phyloP scores from a whole-genome alignment of 768 basidiomycete genomes.

The Xerocomellus dryophilus region DNA sequence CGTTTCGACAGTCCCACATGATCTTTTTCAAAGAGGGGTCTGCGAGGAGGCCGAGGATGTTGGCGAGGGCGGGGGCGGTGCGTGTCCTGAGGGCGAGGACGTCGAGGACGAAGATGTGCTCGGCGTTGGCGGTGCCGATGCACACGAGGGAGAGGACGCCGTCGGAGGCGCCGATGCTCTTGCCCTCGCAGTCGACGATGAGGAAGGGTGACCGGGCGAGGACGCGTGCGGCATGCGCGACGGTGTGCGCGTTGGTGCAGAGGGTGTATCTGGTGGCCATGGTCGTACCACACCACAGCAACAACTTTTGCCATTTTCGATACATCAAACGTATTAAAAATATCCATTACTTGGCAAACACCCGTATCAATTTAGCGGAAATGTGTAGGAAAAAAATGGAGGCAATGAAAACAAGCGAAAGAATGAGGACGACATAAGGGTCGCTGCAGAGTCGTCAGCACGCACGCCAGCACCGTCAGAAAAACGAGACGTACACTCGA shows the following conservation, averaged over 20 bases:
- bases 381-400: constrained; percentile 99
- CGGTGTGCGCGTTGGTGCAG: constrained; percentile 11
- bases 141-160: constrained; percentile 38
- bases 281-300: too few species aligned
- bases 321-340: too few species aligned
- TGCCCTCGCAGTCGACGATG: constrained; percentile 42
- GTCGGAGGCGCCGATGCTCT: constrained; percentile 29
- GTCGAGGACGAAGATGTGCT: constrained; percentile 38
- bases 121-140: constrained; percentile 31
- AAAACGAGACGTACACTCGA: constrained; percentile 75
- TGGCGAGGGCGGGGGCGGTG: constrained; percentile 20
- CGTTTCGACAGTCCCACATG: constrained; percentile 44
- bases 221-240: constrained; percentile 18
- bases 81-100: constrained; percentile 27
- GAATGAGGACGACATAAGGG: constrained; percentile 93
- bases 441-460: constrained; percentile 52
- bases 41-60: constrained; percentile 29
- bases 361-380: constrained; percentile 89
- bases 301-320: too few species aligned
- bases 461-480: background rate
- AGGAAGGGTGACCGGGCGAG: constrained; percentile 26
- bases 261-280: constrained; percentile 26
- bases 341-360: constrained; percentile 69
- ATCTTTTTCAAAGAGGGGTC: constrained; percentile 34
- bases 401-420: constrained; percentile 94